Conservation (phyloP, 805 yeast genomes). For the Starmerella cellae region DNA sequence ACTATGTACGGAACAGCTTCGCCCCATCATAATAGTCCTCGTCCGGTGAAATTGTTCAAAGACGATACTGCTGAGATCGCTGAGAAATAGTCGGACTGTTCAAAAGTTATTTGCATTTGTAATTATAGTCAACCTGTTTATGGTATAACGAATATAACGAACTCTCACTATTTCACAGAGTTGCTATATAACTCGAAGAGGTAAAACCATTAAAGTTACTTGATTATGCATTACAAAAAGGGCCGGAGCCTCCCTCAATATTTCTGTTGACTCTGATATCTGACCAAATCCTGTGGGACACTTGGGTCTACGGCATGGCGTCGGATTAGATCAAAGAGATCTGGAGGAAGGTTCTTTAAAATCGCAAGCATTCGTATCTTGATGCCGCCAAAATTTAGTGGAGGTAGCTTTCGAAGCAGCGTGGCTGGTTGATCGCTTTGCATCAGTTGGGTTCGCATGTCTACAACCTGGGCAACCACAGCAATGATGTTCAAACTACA, state of each 20-base stretch:
- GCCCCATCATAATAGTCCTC: background rate
- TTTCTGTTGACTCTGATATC: too few species aligned
- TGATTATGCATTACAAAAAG: background rate
- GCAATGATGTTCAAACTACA: constrained; percentile 75
- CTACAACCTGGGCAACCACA: constrained; percentile 67
- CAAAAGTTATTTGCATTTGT: background rate
- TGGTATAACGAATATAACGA: too few species aligned
- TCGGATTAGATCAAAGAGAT: constrained; percentile 47
- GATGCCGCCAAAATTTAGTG: constrained; percentile 55
- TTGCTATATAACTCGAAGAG: background rate
- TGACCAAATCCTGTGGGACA: constrained; percentile 14
- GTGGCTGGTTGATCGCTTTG: constrained; percentile 57
- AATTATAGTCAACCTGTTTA: background rate
- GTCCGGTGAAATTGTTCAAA: background rate
- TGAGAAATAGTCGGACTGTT: background rate
- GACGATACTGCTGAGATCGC: background rate
- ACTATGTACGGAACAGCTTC: background rate
- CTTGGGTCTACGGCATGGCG: constrained; percentile 46
- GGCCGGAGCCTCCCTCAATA: too few species aligned
- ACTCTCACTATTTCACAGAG: too few species aligned
- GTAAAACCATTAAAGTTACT: background rate
- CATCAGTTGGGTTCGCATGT: constrained; percentile 52
- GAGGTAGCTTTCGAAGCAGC: constrained; percentile 58
- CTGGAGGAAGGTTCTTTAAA: constrained; percentile 57
- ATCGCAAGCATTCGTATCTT: constrained; percentile 70